Base-by-base conservation (phyloP, 2,329 filamentous ascomycete genomes). In the Penicillium sp. region DNA sequence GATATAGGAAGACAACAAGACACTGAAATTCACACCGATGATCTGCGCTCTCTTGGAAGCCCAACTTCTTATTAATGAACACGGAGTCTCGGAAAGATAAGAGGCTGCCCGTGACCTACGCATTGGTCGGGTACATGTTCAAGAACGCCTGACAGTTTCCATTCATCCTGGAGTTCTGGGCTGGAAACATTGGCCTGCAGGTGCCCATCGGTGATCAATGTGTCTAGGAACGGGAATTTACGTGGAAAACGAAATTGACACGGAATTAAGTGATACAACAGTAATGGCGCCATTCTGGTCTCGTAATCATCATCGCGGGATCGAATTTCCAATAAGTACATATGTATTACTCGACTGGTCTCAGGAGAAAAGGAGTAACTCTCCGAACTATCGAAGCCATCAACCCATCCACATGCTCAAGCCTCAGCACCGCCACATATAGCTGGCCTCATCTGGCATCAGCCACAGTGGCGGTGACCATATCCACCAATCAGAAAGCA, bases 381-480 rank as follows among this genome's bases (percentile, higher is more conserved):
- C 47, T 30, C 19, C 19, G 35, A 19, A 26, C 32, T 14, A 2
- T 35, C 32, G 23, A 23, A 23, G 9, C 19, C 13, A 32, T 38
- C 26, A 2, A 26, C 3, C n/a, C n/a, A 26, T 18, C 6, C 51
- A 34, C 36, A 49, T 32, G 18, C 14, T n/a, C n/a, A 23, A 27
- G 45, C 40, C 18, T 18, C 27, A 50, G 46, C 49, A 47, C 44
- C 16, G 51, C 44, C 51, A 53, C 51, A 36, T 3, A 23, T 23
- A 5, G 11, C 7, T 32, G 42, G n/a, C 26, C 1, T 18, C 7
- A 14, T 7, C 2, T 32, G 2, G 0, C 32, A 53, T 23, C 55
- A 71, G 68, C 68, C 69, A 69, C 66, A 65, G 65, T 70, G 69
- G 65, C 69, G 63, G 69, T 70, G 58, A 53, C 34, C 0, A 2